These are phyloP conservation scores for Daldinia sp. DNA, from an alignment of 2,329 filamentous ascomycete genomes.

Conservation along the genomic window DNA sequence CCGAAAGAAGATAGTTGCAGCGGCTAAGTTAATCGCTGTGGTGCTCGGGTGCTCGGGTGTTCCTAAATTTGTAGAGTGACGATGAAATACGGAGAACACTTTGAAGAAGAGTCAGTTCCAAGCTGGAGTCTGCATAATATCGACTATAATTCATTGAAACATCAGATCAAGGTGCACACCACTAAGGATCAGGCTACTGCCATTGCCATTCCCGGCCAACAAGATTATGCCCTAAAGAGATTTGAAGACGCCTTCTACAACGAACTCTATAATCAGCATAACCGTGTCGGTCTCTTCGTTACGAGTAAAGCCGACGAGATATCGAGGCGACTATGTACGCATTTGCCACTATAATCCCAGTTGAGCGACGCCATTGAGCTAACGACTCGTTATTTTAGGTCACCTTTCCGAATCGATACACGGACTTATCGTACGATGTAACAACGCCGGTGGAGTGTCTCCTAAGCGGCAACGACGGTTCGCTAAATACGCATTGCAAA, in stretches of 20 bases:
- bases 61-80: conserved; percentile 16
- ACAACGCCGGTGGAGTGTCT: conserved; percentile 48
- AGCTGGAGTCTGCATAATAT: conserved; percentile 87
- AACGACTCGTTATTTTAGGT: conserved; percentile 48
- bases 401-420: conserved; percentile 59
- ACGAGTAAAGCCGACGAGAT: conserved; percentile 83
- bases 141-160: conserved; percentile 88
- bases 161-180: conserved; percentile 83
- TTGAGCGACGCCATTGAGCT: conserved; percentile 30
- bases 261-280: conserved; percentile 77
- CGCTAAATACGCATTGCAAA: conserved; percentile 61
- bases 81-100: conserved; percentile 81
- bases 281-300: conserved; percentile 80
- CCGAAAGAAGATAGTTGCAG: neutral
- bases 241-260: conserved; percentile 77
- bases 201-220: conserved; percentile 76
- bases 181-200: conserved; percentile 73
- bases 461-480: conserved; percentile 61
- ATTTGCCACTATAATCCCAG: conserved; percentile 6
- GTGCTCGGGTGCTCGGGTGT: conserved; percentile 23
- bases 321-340: conserved; percentile 70
- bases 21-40: conserved; percentile 22
- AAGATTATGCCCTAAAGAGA: conserved; percentile 63
- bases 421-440: conserved; percentile 56
- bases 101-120: conserved; percentile 79